Percentiles rank a stretch among this genome's conserved stretches.
These are phyloP conservation scores for Clavariopsis aquatica DNA, from an alignment of 495 filamentous ascomycete species.

Conservation along the genomic window DNA sequence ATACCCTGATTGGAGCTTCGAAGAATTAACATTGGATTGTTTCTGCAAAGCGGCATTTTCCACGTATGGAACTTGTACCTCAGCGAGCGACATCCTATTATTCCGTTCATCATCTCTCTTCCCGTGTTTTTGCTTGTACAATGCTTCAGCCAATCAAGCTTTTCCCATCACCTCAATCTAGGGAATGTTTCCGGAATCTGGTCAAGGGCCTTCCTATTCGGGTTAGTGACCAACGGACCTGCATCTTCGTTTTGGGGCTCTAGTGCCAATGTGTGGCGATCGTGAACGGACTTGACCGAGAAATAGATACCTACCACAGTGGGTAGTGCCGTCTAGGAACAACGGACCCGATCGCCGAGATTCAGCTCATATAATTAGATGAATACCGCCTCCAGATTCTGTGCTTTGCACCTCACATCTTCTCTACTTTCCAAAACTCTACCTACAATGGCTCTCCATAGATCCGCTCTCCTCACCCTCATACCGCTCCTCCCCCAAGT, in stretches of 20 bases:
- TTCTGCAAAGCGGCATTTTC: background rate
- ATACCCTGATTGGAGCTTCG: constrained; percentile 24
- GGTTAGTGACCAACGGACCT: constrained; percentile 14
- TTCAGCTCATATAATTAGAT: background rate
- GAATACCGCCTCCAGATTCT: background rate
- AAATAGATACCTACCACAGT: background rate
- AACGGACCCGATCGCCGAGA: background rate
- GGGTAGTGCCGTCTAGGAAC: background rate
- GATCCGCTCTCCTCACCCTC: constrained; percentile 14
- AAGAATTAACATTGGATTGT: background rate
- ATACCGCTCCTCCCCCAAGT: constrained; percentile 26
- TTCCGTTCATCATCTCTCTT: background rate
- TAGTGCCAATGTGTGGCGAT: constrained; percentile 12
- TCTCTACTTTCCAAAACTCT: background rate
- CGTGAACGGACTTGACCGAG: constrained; percentile 31
- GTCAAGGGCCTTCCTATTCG: constrained; percentile 25
- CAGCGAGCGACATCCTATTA: background rate
- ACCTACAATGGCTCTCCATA: constrained; percentile 24
- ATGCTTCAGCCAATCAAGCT: constrained; percentile 15
- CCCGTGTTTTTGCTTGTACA: background rate
- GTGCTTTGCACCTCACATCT: background rate
- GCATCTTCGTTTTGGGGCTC: background rate
- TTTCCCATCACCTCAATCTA: background rate
- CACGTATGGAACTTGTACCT: background rate
- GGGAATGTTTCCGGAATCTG: constrained; percentile 6